Conservation (phyloP, 345 rosid species). For the Alliaria petiolata region DNA sequence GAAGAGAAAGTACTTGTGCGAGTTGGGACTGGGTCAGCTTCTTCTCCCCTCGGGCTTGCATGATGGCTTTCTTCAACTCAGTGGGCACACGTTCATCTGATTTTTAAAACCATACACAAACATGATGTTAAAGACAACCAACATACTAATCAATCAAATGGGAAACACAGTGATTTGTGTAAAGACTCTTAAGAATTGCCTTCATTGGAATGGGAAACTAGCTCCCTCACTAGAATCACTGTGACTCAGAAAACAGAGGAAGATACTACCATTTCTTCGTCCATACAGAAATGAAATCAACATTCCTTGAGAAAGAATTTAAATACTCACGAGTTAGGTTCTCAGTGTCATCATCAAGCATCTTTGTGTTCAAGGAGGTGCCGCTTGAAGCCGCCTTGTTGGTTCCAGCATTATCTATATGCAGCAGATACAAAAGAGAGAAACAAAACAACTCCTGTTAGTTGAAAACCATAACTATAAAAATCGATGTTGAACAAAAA, state of each 20-base stretch:
- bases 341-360: conserved; percentile 95
- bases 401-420: conserved; percentile 72
- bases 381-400: conserved; percentile 95
- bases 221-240: background rate
- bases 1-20: conserved; percentile 57
- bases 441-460: background rate
- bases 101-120: background rate
- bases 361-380: conserved; percentile 89
- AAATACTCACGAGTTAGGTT: conserved; percentile 79
- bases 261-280: background rate
- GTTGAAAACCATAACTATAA: background rate
- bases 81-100: conserved; percentile 89
- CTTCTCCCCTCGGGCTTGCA: conserved; percentile 91
- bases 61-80: conserved; percentile 88
- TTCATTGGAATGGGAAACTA: background rate
- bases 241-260: background rate
- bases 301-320: background rate
- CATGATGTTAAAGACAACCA: background rate
- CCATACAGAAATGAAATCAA: background rate
- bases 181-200: background rate
- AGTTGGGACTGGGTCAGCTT: conserved; percentile 92
- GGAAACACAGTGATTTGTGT: background rate
- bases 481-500: too few relatives aligned
- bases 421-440: background rate
- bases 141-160: background rate